Percentiles rank a stretch among this genome's conserved stretches.
Conservation (phyloP, 108 stramenopile genomes). For the Aurantiochytrium sp. region DNA sequence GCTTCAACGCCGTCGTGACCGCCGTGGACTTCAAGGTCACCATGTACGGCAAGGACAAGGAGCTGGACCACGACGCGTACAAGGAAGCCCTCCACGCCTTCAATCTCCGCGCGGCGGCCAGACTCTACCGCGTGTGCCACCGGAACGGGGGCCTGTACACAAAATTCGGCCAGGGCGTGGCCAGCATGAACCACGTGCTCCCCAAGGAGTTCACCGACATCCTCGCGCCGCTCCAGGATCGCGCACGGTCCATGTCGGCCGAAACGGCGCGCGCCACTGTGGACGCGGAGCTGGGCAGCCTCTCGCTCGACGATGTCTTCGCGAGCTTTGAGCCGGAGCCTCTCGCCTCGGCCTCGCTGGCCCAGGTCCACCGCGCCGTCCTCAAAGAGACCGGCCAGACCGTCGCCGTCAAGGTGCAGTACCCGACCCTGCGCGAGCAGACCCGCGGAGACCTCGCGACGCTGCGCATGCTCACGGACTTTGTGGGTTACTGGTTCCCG, state of each 20-base stretch:
- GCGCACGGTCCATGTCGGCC: background rate
- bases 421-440: conserved; percentile 32
- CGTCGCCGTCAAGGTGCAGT: conserved; percentile 48
- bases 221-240: conserved; percentile 26
- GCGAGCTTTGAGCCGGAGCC: conserved; percentile 35
- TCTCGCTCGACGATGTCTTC: conserved; percentile 24
- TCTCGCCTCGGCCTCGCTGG: conserved; percentile 43
- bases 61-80: background rate
- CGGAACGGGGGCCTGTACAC: conserved; percentile 31
- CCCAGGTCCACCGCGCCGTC: conserved; percentile 41
- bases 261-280: background rate
- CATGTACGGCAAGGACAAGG: background rate
- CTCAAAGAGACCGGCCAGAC: background rate
- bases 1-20: background rate
- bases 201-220: conserved; percentile 36
- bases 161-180: conserved; percentile 32
- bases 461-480: background rate
- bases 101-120: conserved; percentile 18
- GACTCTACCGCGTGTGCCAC: conserved; percentile 32
- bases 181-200: conserved; percentile 30
- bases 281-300: conserved; percentile 11
- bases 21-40: conserved; percentile 12
- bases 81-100: background rate
- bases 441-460: conserved; percentile 36
- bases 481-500: conserved; percentile 34